Percentiles rank a stretch among this genome's conserved stretches.
Conservation (phyloP, 257 asterid species). For the Przewalskia tangutica region DNA sequence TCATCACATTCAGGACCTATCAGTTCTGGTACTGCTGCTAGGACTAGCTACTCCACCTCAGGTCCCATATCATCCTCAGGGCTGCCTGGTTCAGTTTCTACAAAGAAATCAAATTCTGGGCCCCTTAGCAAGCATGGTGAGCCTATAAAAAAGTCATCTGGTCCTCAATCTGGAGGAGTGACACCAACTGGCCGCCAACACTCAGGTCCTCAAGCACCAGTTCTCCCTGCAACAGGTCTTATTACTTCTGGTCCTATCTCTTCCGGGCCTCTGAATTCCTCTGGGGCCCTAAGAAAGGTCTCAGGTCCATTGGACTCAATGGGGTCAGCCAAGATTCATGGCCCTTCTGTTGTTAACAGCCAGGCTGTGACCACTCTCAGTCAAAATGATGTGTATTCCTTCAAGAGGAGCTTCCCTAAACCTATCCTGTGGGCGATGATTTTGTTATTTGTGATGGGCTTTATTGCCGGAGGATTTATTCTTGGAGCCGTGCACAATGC, state of each 20-base stretch:
- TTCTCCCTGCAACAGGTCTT: slow-evolving; percentile 87
- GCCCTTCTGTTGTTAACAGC: slow-evolving; percentile 45
- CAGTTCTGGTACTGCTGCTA: slow-evolving; percentile 42
- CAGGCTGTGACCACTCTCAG: slow-evolving; percentile 69
- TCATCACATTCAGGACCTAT: slow-evolving; percentile 76
- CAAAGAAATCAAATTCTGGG: slow-evolving; percentile 77
- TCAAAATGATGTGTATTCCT: slow-evolving; percentile 54
- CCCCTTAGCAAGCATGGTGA: slow-evolving; percentile 85
- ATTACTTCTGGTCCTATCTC: slow-evolving; percentile 76
- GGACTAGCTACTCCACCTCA: slow-evolving; percentile 74
- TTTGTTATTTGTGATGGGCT: slow-evolving; percentile 75
- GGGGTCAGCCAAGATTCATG: slow-evolving; percentile 45
- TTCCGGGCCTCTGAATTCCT: slow-evolving; percentile 71
- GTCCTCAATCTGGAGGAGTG: slow-evolving; percentile 82
- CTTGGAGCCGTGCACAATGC: slow-evolving; percentile 73
- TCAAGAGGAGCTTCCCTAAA: slow-evolving; percentile 56
- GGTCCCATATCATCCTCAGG: slow-evolving; percentile 66
- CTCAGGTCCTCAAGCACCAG: slow-evolving; percentile 73
- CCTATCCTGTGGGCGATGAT: slow-evolving; percentile 64
- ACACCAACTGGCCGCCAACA: slow-evolving; percentile 61
- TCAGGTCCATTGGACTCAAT: slow-evolving; percentile 71
- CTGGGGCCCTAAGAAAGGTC: slow-evolving; percentile 69
- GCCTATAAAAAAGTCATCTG: slow-evolving; percentile 73
- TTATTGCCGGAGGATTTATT: slow-evolving; percentile 83
- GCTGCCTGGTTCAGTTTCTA: slow-evolving; percentile 44